Percentiles rank a stretch among this genome's conserved stretches.
phyloP scores from a whole-genome alignment of 306 rosid species.

The Pyrus bretschneideri region DNA sequence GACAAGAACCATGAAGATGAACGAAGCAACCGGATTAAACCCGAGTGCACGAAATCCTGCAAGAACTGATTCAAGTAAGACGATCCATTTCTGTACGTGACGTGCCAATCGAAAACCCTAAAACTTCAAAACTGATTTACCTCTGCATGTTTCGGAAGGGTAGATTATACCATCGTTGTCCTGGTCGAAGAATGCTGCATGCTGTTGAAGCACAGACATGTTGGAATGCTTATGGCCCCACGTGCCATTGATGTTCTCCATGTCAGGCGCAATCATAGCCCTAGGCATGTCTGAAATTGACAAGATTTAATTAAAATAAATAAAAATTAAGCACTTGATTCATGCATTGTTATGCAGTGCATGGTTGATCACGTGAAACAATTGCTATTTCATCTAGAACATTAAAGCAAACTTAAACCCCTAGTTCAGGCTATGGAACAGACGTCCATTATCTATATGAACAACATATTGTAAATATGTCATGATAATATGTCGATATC shows the following conservation, averaged over 20 bases:
- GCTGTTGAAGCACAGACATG: slow-evolving; percentile 81
- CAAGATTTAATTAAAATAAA: not conserved
- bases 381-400: not conserved
- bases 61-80: not conserved
- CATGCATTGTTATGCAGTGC: not conserved
- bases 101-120: not conserved
- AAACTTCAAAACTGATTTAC: slow-evolving; percentile 13
- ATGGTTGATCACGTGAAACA: not conserved
- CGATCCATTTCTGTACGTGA: not conserved
- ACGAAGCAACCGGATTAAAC: slow-evolving; percentile 47
- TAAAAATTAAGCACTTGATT: not conserved
- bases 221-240: slow-evolving; percentile 48
- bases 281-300: slow-evolving; percentile 49
- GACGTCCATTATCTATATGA: not conserved
- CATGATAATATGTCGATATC: too few relatives aligned
- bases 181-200: slow-evolving; percentile 61
- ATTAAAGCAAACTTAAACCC: not conserved
- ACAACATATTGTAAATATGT: too few relatives aligned
- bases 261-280: slow-evolving; percentile 54
- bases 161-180: slow-evolving; percentile 64
- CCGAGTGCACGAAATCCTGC: slow-evolving; percentile 52
- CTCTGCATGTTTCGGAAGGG: slow-evolving; percentile 63
- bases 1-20: slow-evolving; percentile 28
- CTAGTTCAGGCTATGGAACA: too few relatives aligned
- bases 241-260: slow-evolving; percentile 63